Conservation (phyloP, 768 basidiomycete genomes). For the Cystofilobasidium ferigula region DNA sequence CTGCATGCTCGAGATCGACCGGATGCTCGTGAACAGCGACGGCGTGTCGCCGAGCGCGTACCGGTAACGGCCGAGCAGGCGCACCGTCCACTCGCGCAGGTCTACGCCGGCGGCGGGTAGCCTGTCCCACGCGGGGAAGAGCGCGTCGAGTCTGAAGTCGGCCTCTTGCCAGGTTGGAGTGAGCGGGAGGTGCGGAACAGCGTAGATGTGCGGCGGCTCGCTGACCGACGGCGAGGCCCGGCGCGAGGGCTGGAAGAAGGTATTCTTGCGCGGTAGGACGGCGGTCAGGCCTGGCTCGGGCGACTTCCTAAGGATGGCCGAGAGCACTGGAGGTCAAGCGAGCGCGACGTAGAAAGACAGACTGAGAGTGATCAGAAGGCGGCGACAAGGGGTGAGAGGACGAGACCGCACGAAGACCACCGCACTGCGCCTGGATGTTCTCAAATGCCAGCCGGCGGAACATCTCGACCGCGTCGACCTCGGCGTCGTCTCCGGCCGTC, state of each 20-base stretch:
- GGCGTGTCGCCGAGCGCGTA: slow-evolving; percentile 13
- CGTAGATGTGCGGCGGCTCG: slow-evolving; percentile 10
- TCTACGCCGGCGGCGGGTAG: slow-evolving; percentile 6
- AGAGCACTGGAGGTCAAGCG: slow-evolving; percentile 29
- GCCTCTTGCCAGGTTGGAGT: slow-evolving; percentile 26
- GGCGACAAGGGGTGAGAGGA: not conserved
- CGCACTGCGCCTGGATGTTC: slow-evolving; percentile 32
- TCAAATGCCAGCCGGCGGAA: slow-evolving; percentile 40
- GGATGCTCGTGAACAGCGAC: slow-evolving; percentile 17
- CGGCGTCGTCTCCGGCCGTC: slow-evolving; percentile 10
- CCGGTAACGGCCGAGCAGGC: slow-evolving; percentile 22
- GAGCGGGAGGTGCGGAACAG: slow-evolving; percentile 26
- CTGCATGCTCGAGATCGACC: not conserved
- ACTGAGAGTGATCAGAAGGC: not conserved
- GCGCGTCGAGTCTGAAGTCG: slow-evolving; percentile 25
- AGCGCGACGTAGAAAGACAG: no score
- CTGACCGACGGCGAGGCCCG: not conserved
- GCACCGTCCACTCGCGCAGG: slow-evolving; percentile 1
- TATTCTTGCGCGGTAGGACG: slow-evolving; percentile 36
- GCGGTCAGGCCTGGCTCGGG: slow-evolving; percentile 38
- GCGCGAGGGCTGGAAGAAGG: slow-evolving; percentile 1
- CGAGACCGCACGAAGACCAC: slow-evolving; percentile 35
- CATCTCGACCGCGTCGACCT: slow-evolving; percentile 31
- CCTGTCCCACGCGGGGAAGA: slow-evolving; percentile 21
- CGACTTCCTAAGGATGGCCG: slow-evolving; percentile 36